Evolutionary conservation across 2,329 filamentous ascomycete genomes (phyloP), one percentile per base, ranked within the genome.

Genomic region (Colletotrichum sp.): DNA sequence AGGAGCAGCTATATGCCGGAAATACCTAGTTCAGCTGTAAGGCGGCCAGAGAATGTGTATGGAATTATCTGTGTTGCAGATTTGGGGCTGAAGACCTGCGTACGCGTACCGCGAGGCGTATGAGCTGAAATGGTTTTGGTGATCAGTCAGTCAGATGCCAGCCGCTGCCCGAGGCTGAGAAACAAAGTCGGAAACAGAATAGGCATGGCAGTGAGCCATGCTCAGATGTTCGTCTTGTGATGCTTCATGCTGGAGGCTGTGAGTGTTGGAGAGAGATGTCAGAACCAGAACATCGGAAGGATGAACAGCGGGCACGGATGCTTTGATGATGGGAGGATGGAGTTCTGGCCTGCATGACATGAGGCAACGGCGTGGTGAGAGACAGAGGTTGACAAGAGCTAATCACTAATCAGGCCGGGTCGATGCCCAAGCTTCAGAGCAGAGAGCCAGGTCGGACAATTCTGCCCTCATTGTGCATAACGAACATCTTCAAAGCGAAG

Each of bases 261-360:
- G 21, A n/a, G 32, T 73, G 30, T 64, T 68, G 44, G 16, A 52
- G 16, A 64, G 16, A 52, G 16, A 64, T 49, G 73, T 44, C 57
- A 76, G 57, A 55, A n/a, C 70, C 59, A 62, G 63, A 39, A 55
- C 18, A 34, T 55, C 59, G 70, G 57, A 69, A 76, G 70, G 36
- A 57, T 18, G 39, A 60, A 55, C 36, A 65, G 60, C 18, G 55
- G 21, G 66, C 72, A 75, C 72, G 52, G 69, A 65, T 55, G 64
- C 18, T 15, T 9, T 21, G 57, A 24, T 34, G 44, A 73, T 73
- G 69, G 26, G 64, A 64, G 34, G 32, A 73, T 75, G 69, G 18
- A 73, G 64, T 76, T 73, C 69, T 72, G 57, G 13, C 64, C 49
- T 76, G 73, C 73, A 76, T 76, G 64, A 39, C 59, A 13, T 73